Conservation (phyloP, 108 stramenopile species). For the Skeletonema grethae region DNA sequence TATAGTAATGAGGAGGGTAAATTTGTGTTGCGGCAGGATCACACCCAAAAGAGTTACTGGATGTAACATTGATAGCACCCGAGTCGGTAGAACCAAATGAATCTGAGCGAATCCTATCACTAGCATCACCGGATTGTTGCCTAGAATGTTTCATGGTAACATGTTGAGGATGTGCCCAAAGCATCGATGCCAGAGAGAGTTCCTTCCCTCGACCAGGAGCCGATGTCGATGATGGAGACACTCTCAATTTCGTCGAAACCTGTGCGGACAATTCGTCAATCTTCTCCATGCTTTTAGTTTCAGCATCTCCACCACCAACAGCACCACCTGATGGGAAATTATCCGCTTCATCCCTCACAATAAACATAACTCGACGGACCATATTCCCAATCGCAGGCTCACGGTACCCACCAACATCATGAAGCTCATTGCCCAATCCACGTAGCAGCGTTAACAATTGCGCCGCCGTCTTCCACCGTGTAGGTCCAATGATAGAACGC, state of each 20-base stretch:
- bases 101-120: constrained; percentile 34
- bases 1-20: constrained; percentile 63
- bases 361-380: constrained; percentile 80
- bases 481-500: constrained; percentile 74
- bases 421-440: constrained; percentile 76
- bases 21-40: constrained; percentile 10
- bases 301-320: constrained; percentile 9
- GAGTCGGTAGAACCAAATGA: constrained; percentile 40
- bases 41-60: constrained; percentile 4
- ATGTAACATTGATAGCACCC: not conserved
- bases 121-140: constrained; percentile 16
- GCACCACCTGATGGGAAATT: constrained; percentile 27
- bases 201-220: constrained; percentile 30
- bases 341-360: constrained; percentile 77
- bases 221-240: constrained; percentile 4
- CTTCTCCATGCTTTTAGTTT: constrained; percentile 26
- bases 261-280: constrained; percentile 39
- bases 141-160: constrained; percentile 40
- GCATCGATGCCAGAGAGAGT: constrained; percentile 76
- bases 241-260: constrained; percentile 23
- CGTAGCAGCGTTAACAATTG: constrained; percentile 71
- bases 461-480: constrained; percentile 81
- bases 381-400: constrained; percentile 88
- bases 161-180: constrained; percentile 88
- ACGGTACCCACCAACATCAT: constrained; percentile 75